Evolutionary conservation across 1,139 yeast species (phyloP), one percentile per base, ranked within the genome.

Genomic region (Magnusiomyces tetraspermus): DNA sequence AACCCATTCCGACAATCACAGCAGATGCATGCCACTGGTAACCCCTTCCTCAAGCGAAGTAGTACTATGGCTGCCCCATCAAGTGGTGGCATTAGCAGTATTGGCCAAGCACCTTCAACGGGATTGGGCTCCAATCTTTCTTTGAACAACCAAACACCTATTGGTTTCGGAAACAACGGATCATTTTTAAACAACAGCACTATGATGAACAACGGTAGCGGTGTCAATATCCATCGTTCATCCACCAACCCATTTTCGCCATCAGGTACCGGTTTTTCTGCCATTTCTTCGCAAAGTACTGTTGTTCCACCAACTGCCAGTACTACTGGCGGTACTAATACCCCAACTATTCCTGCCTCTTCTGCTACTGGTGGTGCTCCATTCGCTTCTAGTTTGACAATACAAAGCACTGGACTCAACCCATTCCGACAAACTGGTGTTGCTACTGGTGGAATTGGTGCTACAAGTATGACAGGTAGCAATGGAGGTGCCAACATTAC

Each of bases 231-330:
- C 66, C 66, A 63, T 45, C 58, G 66, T 36, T 68, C 75, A 0
- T 73, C 73, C 15, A 69, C 79, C 2, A 82, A 81, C 61, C 86
- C 86, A 37, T 66, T 66, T 55, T 56, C 67, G 65, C 67, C 60
- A 61, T 59, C 53, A 55, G 23, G 22, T 13, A n/a, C 49, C n/a
- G 46, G 64, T 31, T 55, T 79, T 79, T 2, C 76, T 76, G 61
- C 72, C 31, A 43, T 48, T 36, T 45, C 28, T 38, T 17, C 42
- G 5, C 48, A 26, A 30, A 44, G 38, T 23, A 47, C 41, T 21
- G 38, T 26, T 42, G 17, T 33, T 15, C 10, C 10, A 6, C 10
- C 17, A 15, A 33, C n/a, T n/a, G n/a, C 10, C 38, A 33, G n/a
- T 33, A 13, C 38, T 15, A 33, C 5, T 33, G n/a, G 10, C n/a